Base-by-base conservation (phyloP, 768 basidiomycete genomes). In the Kwoniella pini region DNA sequence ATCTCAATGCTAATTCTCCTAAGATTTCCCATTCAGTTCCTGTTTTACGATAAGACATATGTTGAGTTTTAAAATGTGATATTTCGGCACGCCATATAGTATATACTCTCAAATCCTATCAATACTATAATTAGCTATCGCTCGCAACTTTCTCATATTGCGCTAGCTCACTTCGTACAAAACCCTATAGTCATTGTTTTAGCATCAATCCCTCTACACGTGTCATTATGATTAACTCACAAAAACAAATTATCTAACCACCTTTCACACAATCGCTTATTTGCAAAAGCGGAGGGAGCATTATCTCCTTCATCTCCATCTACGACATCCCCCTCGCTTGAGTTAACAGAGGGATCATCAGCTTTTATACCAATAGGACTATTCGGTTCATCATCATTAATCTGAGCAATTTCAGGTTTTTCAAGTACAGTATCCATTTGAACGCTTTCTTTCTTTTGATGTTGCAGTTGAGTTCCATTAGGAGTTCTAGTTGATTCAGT, bases 51-150 rank as follows among this genome's bases (percentile, higher is more conserved):
- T 99, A 99, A 0, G 94, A 93, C 58, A 98, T 89, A 65, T 96
- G 94, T 77, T 98, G 95, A 2, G 92, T 94, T 76, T 96, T 98
- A 85, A 96, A 99, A 76, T 99, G 96, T 0, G 94, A 93, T 11
- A 97, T 90, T 75, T 98, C 96, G 2, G 96, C 95, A 22, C 96
- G 85, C 85, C 95, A 99, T 71, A 99, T 98, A 1, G 96, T 99
- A 88, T 95, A 98, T 3, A 99, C 90, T 15, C 96, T 86, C 38
- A 99, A 82, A 77, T 99, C 96, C 91, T 94, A 33, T 28, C 22
- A 38, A 24, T 9, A 36, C 15, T 4, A 77, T 83, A 36, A 24
- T 15, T 19, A 28, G 12, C 10, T 4, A 39, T n/a, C 15, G 3
- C 19, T 30, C 6, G 3, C 13, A 2, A 27, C 24, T 42, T 6